These are phyloP conservation scores for Euclidium syriacum DNA, from an alignment of 345 rosid genomes.

Conservation along the genomic window DNA sequence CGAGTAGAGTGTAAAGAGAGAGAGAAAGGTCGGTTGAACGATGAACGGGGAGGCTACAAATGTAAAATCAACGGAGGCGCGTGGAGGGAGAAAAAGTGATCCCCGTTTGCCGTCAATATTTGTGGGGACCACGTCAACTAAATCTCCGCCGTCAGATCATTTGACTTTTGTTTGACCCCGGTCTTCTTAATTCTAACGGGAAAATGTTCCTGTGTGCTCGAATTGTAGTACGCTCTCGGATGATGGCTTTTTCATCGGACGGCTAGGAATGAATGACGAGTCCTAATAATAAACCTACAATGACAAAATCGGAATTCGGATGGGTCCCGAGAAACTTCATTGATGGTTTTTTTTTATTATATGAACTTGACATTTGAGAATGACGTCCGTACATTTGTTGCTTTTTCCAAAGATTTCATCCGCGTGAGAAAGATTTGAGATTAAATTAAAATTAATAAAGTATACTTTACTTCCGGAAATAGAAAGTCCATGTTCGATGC, in stretches of 20 bases:
- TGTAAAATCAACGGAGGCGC: constrained; percentile 31
- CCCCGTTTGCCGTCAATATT: constrained; percentile 10
- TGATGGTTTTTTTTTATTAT: background rate
- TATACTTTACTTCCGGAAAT: background rate
- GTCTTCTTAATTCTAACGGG: background rate
- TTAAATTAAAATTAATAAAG: background rate
- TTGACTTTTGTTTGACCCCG: constrained; percentile 7
- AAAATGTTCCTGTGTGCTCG: background rate
- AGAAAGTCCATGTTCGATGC: background rate
- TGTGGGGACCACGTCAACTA: constrained; percentile 2
- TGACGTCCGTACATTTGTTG: constrained; percentile 26
- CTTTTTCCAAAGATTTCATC: constrained; percentile 16
- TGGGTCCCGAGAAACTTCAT: constrained; percentile 15
- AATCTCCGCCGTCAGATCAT: constrained; percentile 9
- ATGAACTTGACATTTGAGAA: constrained; percentile 7
- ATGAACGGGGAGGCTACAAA: constrained; percentile 23
- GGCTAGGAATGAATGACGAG: background rate
- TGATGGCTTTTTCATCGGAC: constrained; percentile 6
- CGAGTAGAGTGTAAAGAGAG: constrained; percentile 22
- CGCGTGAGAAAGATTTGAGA: background rate
- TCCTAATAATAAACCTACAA: background rate
- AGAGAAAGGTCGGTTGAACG: constrained; percentile 23
- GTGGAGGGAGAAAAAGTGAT: constrained; percentile 7
- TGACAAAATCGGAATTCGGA: background rate
- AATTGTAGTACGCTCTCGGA: background rate